Evolutionary conservation across 441 rosid genomes (phyloP), one percentile per base, ranked within the genome.

Genomic region (Bruguiera hainesii): DNA sequence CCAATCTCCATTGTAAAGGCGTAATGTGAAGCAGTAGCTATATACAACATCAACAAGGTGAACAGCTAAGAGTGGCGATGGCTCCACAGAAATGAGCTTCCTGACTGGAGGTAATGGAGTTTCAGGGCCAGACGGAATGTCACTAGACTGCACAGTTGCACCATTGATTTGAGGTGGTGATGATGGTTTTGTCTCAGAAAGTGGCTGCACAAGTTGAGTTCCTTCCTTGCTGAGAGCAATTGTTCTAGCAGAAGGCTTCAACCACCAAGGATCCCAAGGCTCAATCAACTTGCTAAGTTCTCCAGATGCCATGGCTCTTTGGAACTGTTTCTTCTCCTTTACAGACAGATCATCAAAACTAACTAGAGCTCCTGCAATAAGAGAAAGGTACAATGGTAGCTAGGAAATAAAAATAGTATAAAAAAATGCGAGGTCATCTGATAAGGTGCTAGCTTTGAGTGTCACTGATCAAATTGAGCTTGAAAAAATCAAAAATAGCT

Each of bases 191-290:
- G 71, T 74, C 6, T 75, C 59, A 21, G 33, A 64, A 63, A 86
- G 60, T 42, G 87, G 78, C 67, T 86, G 96, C 62, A 91, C 78
- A 16, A 91, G 87, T 53, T 69, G 82, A 56, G 86, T 79, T 68
- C 98, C 98, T 46, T 81, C 81, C 63, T 70, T 73, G 56, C 93
- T 80, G 30, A 88, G 88, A 60, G 80, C 72, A 63, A 91, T 82
- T 58, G 76, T 73, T 73, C 80, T 71, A 42, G 96, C 96, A 62
- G 89, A 82, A 82, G 87, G 85, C 55, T 73, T 79, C 71, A 89
- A 72, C 99, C 99, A 95, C 98, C 99, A 95, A 56, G 99, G 99
- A 48, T 87, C 93, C 99, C 99, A 91, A 6, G 97, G 97, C 70
- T 88, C 76, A 46, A 91, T 89, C 88, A 90, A 78, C 81, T 79